Evolutionary conservation across 345 rosid species (phyloP).

Genomic region (Eucalyptus tenuipes): DNA sequence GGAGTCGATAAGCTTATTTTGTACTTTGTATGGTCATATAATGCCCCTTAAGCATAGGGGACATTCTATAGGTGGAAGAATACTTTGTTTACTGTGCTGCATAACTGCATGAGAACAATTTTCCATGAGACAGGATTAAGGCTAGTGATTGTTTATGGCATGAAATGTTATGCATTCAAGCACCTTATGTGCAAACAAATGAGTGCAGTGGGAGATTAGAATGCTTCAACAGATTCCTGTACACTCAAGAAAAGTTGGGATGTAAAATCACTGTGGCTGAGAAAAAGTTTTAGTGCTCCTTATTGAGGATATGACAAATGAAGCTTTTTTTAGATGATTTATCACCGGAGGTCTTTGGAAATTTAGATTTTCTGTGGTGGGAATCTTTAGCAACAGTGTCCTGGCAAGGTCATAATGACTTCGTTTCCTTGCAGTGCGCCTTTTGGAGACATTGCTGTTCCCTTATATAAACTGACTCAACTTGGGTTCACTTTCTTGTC

Average conservation of each 20-base stretch:
- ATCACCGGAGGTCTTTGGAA: neutral
- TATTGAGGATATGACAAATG: neutral
- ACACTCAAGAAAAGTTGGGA: neutral
- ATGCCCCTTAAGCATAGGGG: neutral
- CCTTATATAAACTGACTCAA: neutral
- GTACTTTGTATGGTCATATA: neutral
- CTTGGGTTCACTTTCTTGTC: neutral
- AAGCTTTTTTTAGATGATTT: neutral
- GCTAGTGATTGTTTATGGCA: neutral
- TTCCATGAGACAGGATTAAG: neutral
- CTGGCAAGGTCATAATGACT: neutral
- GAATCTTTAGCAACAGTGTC: neutral
- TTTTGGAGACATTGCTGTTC: neutral
- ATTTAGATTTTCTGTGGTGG: neutral
- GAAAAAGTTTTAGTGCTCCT: neutral
- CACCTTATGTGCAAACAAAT: neutral
- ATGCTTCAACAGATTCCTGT: neutral
- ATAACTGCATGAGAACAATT: neutral
- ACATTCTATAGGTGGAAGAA: neutral
- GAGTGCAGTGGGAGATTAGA: neutral
- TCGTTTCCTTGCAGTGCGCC: neutral
- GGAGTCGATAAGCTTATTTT: neutral
- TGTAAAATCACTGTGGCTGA: neutral
- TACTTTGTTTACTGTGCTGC: neutral
- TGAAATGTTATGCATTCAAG: neutral